Percentiles rank a stretch among this genome's conserved stretches.
These are phyloP conservation scores for Ogataea henricii DNA, from an alignment of 805 yeast genomes.

Conservation along the genomic window DNA sequence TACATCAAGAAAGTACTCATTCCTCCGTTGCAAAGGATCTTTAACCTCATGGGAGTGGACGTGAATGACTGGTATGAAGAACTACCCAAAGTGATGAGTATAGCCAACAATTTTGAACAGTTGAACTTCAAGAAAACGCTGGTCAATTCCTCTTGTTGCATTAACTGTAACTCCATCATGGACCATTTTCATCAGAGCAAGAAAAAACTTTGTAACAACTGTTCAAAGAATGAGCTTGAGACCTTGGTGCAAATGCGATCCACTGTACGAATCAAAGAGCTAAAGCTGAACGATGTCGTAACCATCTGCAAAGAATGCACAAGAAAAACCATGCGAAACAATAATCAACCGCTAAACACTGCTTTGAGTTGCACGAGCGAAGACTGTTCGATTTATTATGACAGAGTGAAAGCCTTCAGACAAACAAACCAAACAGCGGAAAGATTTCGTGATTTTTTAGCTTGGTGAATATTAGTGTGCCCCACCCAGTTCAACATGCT, in stretches of 20 bases:
- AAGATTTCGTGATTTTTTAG: conserved; percentile 19
- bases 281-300: conserved; percentile 30
- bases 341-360: conserved; percentile 29
- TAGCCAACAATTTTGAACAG: conserved; percentile 15
- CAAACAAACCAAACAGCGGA: conserved; percentile 20
- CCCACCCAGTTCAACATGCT: no score
- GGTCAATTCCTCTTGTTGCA: conserved; percentile 32
- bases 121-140: conserved; percentile 19
- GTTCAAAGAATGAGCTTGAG: conserved; percentile 38
- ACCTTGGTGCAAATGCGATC: conserved; percentile 37
- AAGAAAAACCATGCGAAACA: conserved; percentile 19
- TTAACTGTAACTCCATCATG: conserved; percentile 28
- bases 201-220: conserved; percentile 28
- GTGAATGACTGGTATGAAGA: conserved; percentile 73
- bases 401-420: conserved; percentile 45
- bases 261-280: conserved; percentile 30
- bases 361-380: conserved; percentile 53
- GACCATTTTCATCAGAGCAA: background rate
- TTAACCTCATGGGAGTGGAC: conserved; percentile 82
- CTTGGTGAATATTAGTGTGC: conserved; percentile 30
- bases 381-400: conserved; percentile 66
- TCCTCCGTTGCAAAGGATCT: conserved; percentile 87
- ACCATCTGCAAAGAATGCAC: conserved; percentile 42
- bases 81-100: conserved; percentile 48
- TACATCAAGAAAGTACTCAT: conserved; percentile 81